Evolutionary conservation across 2,329 filamentous ascomycete genomes (phyloP).

Genomic region (Domatiomyces globalis): DNA sequence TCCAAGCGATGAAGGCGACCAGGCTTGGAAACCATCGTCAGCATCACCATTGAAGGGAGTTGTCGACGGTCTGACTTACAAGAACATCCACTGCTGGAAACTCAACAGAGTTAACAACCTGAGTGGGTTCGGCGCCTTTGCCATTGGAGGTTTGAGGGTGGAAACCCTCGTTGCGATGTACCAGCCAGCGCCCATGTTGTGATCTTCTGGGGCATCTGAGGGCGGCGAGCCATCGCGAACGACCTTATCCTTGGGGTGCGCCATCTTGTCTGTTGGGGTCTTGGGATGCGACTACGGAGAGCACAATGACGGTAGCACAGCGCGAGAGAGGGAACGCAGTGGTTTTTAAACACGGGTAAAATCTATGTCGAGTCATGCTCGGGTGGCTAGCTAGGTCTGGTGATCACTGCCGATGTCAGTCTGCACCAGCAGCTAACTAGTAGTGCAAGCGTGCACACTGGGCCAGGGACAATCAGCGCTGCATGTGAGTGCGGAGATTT

Average conservation of each 20-base stretch:
- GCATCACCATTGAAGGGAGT: too few relatives aligned
- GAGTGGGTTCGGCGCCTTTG: conserved; percentile 16
- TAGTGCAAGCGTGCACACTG: not conserved
- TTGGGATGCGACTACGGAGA: not conserved
- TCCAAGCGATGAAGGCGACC: conserved; percentile 22
- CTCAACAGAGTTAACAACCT: conserved; percentile 15
- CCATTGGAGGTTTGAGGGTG: conserved; percentile 36
- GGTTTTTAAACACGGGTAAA: not conserved
- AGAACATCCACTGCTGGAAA: conserved; percentile 19
- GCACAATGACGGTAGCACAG: not conserved
- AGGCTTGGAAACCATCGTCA: not conserved
- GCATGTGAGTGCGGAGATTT: not conserved
- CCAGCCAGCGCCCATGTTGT: conserved; percentile 26
- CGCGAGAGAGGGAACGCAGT: not conserved
- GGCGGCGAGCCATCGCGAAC: not conserved
- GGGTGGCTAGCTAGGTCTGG: not conserved
- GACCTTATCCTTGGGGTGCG: not conserved
- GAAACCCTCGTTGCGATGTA: conserved; percentile 42
- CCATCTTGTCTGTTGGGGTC: not conserved
- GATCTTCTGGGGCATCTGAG: conserved; percentile 1
- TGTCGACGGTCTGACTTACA: conserved; percentile 7
- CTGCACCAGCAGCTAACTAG: not conserved
- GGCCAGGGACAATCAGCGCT: not conserved
- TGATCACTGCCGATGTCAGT: not conserved
- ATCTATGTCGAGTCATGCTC: not conserved